Evolutionary conservation across 768 basidiomycete species (phyloP), one percentile per base, ranked within the genome.

Genomic region (Rhodotorula paludigena): DNA sequence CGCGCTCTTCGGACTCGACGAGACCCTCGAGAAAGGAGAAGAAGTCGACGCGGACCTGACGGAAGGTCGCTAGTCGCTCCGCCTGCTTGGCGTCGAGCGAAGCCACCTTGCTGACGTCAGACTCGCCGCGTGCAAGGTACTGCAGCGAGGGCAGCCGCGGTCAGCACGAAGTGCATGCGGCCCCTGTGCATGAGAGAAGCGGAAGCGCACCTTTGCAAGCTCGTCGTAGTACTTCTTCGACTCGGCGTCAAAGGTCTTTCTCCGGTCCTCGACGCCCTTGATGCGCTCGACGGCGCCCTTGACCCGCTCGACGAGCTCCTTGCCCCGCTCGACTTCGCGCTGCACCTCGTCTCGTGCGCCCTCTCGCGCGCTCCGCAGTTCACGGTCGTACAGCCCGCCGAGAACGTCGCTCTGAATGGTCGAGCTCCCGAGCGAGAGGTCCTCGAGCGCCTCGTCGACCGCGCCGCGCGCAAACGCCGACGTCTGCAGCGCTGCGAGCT

Each of bases 171-270:
- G 2, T 1, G 38, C 23, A 30, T 15, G 20, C 4, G 23, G 25
- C n/a, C n/a, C n/a, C n/a, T n/a, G n/a, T n/a, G n/a, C n/a, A n/a
- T 2, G 15, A 56, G 16, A 33, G 28, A 33, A 7, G 30, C 2
- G 6, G 30, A 7, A 23, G 6, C 72, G 42, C 42, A 75, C 74
- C 68, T 68, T 66, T 10, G 53, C 32, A 5, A 72, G 49, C 14
- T 72, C 72, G 36, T 73, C 72, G 56, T 75, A 73, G 64, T 58
- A 73, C 32, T 15, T 23, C 47, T 73, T 75, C 30, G 61, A 56
- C 20, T 73, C 72, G 4, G 48, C 47, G 20, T 75, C 74, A 45
- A 73, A 75, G 4, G 32, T 32, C 54, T 72, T 73, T 32, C 35
- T 52, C 44, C 69, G 59, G 4, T 53, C 56, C n/a, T 75, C 74